Evolutionary conservation across 257 asterid genomes (phyloP).

Genomic region (Phtheirospermum japonicum): DNA sequence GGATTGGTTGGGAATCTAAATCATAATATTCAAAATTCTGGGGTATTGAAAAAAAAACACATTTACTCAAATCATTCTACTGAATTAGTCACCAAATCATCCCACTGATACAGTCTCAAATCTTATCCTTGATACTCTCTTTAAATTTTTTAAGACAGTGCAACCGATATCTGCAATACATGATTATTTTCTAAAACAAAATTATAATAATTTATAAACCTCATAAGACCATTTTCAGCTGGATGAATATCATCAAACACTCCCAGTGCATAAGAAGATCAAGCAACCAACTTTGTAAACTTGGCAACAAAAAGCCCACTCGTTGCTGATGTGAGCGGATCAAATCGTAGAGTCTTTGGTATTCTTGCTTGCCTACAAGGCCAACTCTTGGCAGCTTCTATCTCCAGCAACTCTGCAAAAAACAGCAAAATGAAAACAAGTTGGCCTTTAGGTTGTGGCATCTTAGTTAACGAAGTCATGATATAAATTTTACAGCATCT

Average conservation of each 20-base stretch:
- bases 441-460: not conserved
- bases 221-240: not conserved
- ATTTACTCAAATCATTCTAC: no score
- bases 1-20: no score
- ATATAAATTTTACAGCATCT: no score
- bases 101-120: no score
- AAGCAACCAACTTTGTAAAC: constrained; percentile 51
- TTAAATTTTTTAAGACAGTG: no score
- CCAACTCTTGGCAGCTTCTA: constrained; percentile 64
- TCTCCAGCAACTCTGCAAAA: constrained; percentile 70
- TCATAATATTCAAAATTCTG: no score
- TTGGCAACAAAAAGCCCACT: constrained; percentile 90
- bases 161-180: no score
- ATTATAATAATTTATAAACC: not conserved
- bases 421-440: constrained; percentile 15
- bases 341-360: constrained; percentile 70
- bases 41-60: no score
- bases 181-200: no score
- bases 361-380: constrained; percentile 65
- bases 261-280: not conserved
- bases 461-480: not conserved
- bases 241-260: no score
- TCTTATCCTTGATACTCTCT: no score
- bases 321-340: constrained; percentile 70
- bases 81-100: no score